These are phyloP conservation scores for Penicillium turbatum DNA, from an alignment of 495 filamentous ascomycete genomes.

Conservation along the genomic window DNA sequence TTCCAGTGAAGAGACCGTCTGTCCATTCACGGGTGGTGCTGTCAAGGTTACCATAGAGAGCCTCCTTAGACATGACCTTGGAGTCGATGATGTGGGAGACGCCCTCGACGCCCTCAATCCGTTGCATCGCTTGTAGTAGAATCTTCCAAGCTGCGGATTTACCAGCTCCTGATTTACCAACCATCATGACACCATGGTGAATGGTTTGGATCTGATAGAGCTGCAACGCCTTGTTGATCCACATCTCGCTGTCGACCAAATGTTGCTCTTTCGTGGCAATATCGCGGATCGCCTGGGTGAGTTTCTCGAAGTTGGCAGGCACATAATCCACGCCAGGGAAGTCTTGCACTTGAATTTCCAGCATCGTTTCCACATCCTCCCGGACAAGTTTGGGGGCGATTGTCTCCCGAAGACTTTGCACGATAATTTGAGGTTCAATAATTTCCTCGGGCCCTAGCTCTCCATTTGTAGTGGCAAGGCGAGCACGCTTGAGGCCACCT, in stretches of 20 bases:
- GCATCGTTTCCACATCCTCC: conserved; percentile 84
- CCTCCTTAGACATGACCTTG: conserved; percentile 99
- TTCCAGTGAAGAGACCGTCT: conserved; percentile 96
- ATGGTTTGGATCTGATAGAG: conserved; percentile 96
- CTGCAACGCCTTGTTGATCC: conserved; percentile 95
- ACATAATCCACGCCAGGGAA: conserved; percentile 94
- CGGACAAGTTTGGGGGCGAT: conserved; percentile 96
- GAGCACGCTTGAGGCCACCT: conserved; percentile 85
- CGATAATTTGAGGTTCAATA: conserved; percentile 95
- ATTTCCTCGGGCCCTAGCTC: conserved; percentile 63
- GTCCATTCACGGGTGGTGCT: conserved; percentile 98
- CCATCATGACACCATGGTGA: conserved; percentile 99
- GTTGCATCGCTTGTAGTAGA: conserved; percentile 87
- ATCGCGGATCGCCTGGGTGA: conserved; percentile 75
- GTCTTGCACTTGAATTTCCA: conserved; percentile 72
- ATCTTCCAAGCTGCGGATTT: conserved; percentile 95
- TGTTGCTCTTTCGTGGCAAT: conserved; percentile 72
- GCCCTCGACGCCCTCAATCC: conserved; percentile 85
- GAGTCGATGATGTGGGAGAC: conserved; percentile 97
- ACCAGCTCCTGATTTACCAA: conserved; percentile 88
- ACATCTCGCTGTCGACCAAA: conserved; percentile 82
- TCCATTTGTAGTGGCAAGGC: conserved; percentile 56
- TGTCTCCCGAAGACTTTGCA: conserved; percentile 96
- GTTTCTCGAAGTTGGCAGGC: conserved; percentile 73
- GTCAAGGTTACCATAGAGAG: conserved; percentile 89